Percentiles rank a stretch among this genome's conserved stretches.
Evolutionary conservation across 2,329 filamentous ascomycete genomes (phyloP).

Genomic region (Nannizzia gypsea): DNA sequence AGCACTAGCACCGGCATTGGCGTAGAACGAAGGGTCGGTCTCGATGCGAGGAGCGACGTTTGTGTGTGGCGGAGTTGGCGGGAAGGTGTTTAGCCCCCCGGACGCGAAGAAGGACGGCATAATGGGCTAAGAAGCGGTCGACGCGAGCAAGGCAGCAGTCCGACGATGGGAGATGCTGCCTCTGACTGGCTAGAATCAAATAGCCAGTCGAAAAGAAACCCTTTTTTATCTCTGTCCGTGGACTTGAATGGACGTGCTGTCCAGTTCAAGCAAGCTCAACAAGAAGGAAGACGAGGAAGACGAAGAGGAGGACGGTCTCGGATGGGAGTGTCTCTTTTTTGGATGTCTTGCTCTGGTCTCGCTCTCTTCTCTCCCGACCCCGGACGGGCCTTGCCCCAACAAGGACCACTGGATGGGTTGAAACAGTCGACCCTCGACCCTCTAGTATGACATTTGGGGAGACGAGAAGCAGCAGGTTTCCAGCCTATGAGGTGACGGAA

Average conservation of each 20-base stretch:
- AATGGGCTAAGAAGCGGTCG: conserved; percentile 13
- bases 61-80: conserved; percentile 33
- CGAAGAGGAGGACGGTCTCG: background rate
- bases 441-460: background rate
- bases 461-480: conserved; percentile 5
- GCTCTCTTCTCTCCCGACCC: background rate
- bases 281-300: no score
- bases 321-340: no score
- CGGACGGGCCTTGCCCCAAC: background rate
- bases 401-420: background rate
- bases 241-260: no score
- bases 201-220: background rate
- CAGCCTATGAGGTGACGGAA: background rate
- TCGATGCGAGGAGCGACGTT: conserved; percentile 28
- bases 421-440: background rate
- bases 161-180: conserved; percentile 19
- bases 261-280: no score
- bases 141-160: conserved; percentile 12
- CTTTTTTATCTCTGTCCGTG: conserved; percentile 6
- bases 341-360: background rate
- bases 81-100: conserved; percentile 31
- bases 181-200: background rate
- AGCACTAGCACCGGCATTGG: conserved; percentile 23
- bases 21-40: conserved; percentile 29
- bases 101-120: conserved; percentile 36